Evolutionary conservation across 2,329 filamentous ascomycete species (phyloP).

Genomic region (Fusarium ambrosium): DNA sequence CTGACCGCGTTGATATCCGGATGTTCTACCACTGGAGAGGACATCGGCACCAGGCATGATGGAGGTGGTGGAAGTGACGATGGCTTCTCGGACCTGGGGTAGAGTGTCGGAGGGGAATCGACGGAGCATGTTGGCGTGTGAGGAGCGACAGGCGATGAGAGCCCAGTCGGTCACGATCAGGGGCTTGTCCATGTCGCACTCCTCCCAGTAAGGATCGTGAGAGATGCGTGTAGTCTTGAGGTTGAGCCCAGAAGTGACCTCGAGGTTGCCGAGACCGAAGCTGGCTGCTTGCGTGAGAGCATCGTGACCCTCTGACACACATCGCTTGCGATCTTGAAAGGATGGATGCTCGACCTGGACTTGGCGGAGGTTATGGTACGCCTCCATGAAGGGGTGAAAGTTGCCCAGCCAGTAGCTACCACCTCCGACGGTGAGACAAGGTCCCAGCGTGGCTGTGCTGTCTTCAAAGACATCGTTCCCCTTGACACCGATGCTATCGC

Average conservation of each 20-base stretch:
- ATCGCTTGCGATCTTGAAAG: slow-evolving; percentile 54
- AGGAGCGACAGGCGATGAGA: slow-evolving; percentile 53
- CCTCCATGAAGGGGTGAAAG: slow-evolving; percentile 60
- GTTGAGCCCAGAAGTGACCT: slow-evolving; percentile 58
- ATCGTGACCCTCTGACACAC: slow-evolving; percentile 55
- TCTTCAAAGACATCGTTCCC: slow-evolving; percentile 50
- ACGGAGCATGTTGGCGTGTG: slow-evolving; percentile 57
- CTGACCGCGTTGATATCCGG: slow-evolving; percentile 58
- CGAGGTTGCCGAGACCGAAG: slow-evolving; percentile 54
- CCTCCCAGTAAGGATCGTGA: slow-evolving; percentile 61
- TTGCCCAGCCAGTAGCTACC: slow-evolving; percentile 59
- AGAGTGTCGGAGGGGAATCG: slow-evolving; percentile 55
- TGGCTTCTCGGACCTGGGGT: slow-evolving; percentile 49
- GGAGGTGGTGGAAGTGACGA: slow-evolving; percentile 49
- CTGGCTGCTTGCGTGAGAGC: slow-evolving; percentile 46
- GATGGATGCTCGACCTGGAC: slow-evolving; percentile 58
- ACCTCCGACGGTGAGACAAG: slow-evolving; percentile 55
- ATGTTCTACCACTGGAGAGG: slow-evolving; percentile 58
- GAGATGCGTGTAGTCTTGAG: slow-evolving; percentile 59
- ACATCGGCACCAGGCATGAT: slow-evolving; percentile 54
- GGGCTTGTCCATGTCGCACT: slow-evolving; percentile 55
- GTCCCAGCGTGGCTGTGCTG: slow-evolving; percentile 58
- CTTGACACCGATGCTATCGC: slow-evolving; percentile 59
- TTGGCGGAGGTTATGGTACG: slow-evolving; percentile 44
- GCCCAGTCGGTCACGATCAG: slow-evolving; percentile 61